Evolutionary conservation across 768 basidiomycete species (phyloP), one percentile per base, ranked within the genome.

Genomic region (Tulasnella sp.): DNA sequence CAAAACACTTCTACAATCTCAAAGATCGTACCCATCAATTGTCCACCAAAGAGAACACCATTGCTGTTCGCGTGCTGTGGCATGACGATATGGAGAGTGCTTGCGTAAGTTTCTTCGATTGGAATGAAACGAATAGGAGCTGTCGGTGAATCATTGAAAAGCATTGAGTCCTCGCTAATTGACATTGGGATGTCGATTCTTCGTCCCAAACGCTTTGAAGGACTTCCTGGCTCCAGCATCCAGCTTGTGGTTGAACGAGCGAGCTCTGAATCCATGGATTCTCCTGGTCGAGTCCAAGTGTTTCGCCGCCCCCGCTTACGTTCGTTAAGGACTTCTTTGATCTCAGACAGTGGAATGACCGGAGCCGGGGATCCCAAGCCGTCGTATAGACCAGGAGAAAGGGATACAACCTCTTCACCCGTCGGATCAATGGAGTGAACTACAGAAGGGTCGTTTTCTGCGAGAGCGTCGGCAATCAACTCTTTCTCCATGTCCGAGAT

Each of bases 31-130:
- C 77, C 77, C 77, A 78, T 78, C 18, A 78, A 48, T 37, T 78
- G 77, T 20, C 77, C 77, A 57, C 77, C 77, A 74, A 78, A 78
- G 4, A 78, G 73, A 15, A 78, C 72, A n/a, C 77, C 77, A 18
- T 20, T 70, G 40, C 77, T 77, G 51, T 77, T 77, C 42, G 77
- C 77, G 42, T 77, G 77, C 42, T 78, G 77, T 2, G 77, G 77
- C 70, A 78, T 73, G 7, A 78, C 77, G 11, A 78, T 78, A 35
- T 78, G 77, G n/a, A 78, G 70, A 5, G 77, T 74, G 29, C 42
- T 61, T 18, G 73, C 77, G 48, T 77, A 74, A 7, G 77, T 78
- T 5, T 44, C 70, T 61, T 46, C 39, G 23, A 75, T 75, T 9
- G 51, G 75, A 20, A 75, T n/a, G 40, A 67, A 46, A 42, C 57